Conservation (phyloP, 805 yeast genomes). For the Yarrowia keelungensis region DNA sequence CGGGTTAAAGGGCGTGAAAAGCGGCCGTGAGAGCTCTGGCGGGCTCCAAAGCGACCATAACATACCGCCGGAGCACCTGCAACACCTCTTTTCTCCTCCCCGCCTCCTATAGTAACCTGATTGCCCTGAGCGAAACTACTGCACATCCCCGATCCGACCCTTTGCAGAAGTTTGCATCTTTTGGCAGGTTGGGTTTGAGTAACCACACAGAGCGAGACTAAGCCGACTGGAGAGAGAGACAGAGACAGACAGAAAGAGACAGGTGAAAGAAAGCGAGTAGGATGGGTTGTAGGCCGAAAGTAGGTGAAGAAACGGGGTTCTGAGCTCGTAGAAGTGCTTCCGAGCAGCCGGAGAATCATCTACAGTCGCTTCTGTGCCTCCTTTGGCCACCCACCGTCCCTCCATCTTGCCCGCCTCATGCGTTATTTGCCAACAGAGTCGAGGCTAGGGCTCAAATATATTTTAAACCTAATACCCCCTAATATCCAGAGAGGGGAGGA, state of each 20-base stretch:
- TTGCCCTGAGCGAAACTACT: conserved; percentile 13
- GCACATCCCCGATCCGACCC: conserved; percentile 38
- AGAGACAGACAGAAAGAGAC: neutral
- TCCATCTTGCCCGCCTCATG: conserved; percentile 24
- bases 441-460: conserved; percentile 39
- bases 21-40: neutral
- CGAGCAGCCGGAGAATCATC: too few species aligned
- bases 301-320: too few species aligned
- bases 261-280: too few species aligned
- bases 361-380: too few species aligned
- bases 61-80: neutral
- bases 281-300: too few species aligned
- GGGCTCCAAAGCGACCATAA: neutral
- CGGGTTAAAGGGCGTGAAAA: neutral
- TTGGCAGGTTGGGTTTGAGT: conserved; percentile 26
- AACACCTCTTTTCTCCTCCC: neutral
- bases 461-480: conserved; percentile 39
- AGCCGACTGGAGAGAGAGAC: neutral
- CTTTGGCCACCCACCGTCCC: too few species aligned
- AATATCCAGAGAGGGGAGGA: conserved; percentile 26
- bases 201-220: conserved; percentile 16
- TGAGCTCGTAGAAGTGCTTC: too few species aligned
- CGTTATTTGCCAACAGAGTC: conserved; percentile 38
- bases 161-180: conserved; percentile 31
- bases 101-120: conserved; percentile 1